Base-by-base conservation (phyloP, 75 land plant genomes). In the Isoetes taiwanensis region DNA sequence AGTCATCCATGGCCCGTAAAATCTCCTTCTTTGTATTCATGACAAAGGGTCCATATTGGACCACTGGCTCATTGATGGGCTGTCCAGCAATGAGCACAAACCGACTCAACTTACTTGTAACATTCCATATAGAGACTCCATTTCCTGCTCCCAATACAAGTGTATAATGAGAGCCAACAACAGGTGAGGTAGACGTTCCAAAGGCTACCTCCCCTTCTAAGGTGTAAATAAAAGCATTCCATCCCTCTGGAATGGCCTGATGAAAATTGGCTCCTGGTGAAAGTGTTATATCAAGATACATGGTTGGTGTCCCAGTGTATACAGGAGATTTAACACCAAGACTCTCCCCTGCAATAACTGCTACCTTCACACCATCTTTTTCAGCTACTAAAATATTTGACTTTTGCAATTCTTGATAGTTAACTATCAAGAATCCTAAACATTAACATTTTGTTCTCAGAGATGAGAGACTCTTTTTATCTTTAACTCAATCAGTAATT, bases 11-110 rank as follows among this genome's bases (percentile, higher is more conserved):
- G 8, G 96, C 70, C 50, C 78, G 75, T 32, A 80, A 72, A 32
- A 90, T 73, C 67, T 90, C 84, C 27, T 67, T 80, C 41, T 76
- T 73, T 0, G 79, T 82, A 78, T 90, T 90, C 97, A 90, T 90
- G 57, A 90, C 97, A 63, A 90, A 90, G 20, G 91, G 91, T 2
- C 91, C 97, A 33, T 70, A 67, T 50, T 90, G 91, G 28, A 64
- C 76, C 5, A 90, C 76, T 1, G 86, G 84, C 57, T 90, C 91
- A 28, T 73, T 71, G 34, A 90, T 30, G 12, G 97, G 97, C 74
- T 80, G 61, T 4, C 97, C 97, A 1, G 76, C 97, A 2, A 85
- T 74, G 52, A 90, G 54, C 29, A 85, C 75, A 35, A 90, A 90
- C 56, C 84, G 63, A 10, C 85, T 70, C 0, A 61, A 62, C 37